phyloP scores from a whole-genome alignment of 2,329 filamentous ascomycete species.

The Tetracladium maxilliforme region DNA sequence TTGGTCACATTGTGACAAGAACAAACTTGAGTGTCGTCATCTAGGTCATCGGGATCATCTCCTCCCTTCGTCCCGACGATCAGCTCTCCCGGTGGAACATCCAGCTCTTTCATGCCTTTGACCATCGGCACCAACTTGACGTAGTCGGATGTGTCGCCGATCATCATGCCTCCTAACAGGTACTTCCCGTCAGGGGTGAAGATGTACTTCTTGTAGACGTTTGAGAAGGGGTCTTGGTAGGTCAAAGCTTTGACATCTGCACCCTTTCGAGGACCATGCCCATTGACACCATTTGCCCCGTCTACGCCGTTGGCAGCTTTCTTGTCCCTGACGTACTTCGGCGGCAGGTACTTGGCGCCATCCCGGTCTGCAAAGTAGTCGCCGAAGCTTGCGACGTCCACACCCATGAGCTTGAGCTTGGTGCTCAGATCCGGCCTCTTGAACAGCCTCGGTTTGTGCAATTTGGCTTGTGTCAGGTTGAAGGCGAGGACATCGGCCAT shows the following conservation, averaged over 20 bases:
- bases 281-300: slow-evolving; percentile 18
- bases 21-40: slow-evolving; percentile 79
- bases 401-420: slow-evolving; percentile 77
- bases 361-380: slow-evolving; percentile 88
- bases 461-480: slow-evolving; percentile 73
- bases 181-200: slow-evolving; percentile 86
- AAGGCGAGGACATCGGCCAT: slow-evolving; percentile 88
- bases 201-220: slow-evolving; percentile 87
- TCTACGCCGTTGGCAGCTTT: slow-evolving; percentile 25
- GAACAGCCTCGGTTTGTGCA: slow-evolving; percentile 55
- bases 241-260: slow-evolving; percentile 64
- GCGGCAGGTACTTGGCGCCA: slow-evolving; percentile 63
- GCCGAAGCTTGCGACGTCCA: slow-evolving; percentile 85
- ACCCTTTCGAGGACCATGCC: slow-evolving; percentile 13
- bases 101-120: slow-evolving; percentile 66
- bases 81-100: slow-evolving; percentile 65
- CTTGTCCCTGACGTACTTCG: slow-evolving; percentile 32
- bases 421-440: slow-evolving; percentile 79
- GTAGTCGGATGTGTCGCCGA: slow-evolving; percentile 83
- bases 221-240: slow-evolving; percentile 77
- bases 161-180: slow-evolving; percentile 92
- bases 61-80: slow-evolving; percentile 67
- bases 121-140: slow-evolving; percentile 80
- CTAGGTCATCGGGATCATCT: slow-evolving; percentile 55
- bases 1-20: slow-evolving; percentile 90